Evolutionary conservation across 1,284 basidiomycete species (phyloP), one percentile per base, ranked within the genome.

Genomic region (Ganoderma lucidum): DNA sequence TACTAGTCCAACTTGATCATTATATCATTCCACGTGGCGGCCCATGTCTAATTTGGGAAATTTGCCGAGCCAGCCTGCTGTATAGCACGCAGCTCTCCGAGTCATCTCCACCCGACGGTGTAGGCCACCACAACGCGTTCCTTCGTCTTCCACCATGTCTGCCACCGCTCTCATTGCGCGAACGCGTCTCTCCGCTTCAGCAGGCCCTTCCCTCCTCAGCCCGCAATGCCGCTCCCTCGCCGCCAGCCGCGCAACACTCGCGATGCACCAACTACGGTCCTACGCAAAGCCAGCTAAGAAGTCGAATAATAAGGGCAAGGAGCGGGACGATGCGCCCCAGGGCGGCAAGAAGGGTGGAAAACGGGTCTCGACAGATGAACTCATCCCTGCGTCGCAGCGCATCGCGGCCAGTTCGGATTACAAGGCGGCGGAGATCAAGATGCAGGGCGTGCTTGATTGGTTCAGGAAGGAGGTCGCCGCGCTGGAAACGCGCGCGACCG

Each of bases 391-490:
- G 19, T 82, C 80, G 44, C 78, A 82, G 69, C 78, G 75, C 35
- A 78, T 79, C 41, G 70, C 76, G 15, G 71, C 75, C 1, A 76
- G 78, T 65, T 81, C 83, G 61, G 90, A 91, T 74, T 92, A 91
- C 73, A 77, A 80, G 32, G 88, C 87, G 73, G 78, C 87, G 0
- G 89, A 91, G 70, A 78, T 82, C n/a, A 86, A 86, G 73, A 94
- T 95, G 92, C 77, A 81, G 53, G 78, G 82, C 1, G 82, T 86
- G 4, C 83, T 91, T 28, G 90, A 92, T 41, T 90, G 89, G 88
- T 92, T 87, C 82, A 83, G 88, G 64, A 91, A 91, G 71, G 91
- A 93, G 75, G 88, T 90, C 62, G 88, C 90, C 9, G 82, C 80
- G 28, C 80, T 89, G 45, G 92, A 93, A 79, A 85, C 85, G 23